A percentile compares a stretch with the other conserved stretches of the same genome.
These are phyloP conservation scores for Amoebophrya sp. DNA, from an alignment of 169 alveolate species.

Conservation along the genomic window DNA sequence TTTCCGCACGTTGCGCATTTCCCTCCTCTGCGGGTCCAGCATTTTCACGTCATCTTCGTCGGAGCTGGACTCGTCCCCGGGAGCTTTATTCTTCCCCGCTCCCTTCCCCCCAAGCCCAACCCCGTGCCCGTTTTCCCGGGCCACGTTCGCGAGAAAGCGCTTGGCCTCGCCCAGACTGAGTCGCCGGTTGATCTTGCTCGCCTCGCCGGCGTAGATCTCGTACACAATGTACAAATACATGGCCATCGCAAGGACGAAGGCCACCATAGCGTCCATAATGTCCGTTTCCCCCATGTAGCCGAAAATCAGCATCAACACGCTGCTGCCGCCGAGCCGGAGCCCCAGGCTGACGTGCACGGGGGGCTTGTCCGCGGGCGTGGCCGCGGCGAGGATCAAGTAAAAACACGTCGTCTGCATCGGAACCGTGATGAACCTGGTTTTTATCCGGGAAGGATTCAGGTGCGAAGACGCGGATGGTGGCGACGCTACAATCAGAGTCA, in stretches of 20 bases:
- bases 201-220: not conserved
- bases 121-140: too few relatives aligned
- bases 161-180: not conserved
- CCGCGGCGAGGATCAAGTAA: not conserved
- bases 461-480: too few relatives aligned
- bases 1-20: too few relatives aligned
- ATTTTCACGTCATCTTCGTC: too few relatives aligned
- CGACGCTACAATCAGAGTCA: too few relatives aligned
- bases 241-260: not conserved
- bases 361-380: not conserved
- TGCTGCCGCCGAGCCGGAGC: too few relatives aligned
- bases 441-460: too few relatives aligned
- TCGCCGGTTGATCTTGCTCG: not conserved
- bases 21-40: too few relatives aligned
- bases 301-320: not conserved
- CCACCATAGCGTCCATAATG: not conserved
- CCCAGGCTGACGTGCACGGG: not conserved
- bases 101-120: too few relatives aligned
- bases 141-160: not conserved
- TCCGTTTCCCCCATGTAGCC: not conserved
- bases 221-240: not conserved
- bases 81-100: too few relatives aligned
- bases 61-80: too few relatives aligned
- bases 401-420: not conserved
- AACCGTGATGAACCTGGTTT: not conserved